Percentiles rank a stretch among this genome's conserved stretches.
These are phyloP conservation scores for Trametes maxima DNA, from an alignment of 768 basidiomycete species.

Conservation along the genomic window DNA sequence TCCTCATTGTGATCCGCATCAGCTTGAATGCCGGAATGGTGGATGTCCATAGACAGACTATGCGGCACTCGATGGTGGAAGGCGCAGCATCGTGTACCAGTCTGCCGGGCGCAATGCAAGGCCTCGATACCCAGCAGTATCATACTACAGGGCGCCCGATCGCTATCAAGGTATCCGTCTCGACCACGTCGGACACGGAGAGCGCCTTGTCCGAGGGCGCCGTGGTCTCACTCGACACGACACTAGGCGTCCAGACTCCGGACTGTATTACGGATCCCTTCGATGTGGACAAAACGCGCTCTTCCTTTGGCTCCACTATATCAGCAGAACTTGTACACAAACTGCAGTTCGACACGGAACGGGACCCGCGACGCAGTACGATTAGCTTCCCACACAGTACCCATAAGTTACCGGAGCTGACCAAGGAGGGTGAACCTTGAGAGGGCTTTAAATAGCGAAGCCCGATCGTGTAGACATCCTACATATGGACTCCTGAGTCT, in stretches of 20 bases:
- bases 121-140: not conserved
- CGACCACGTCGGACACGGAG: slow-evolving; percentile 12
- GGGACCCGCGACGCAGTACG: too few relatives aligned
- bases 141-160: slow-evolving; percentile 1
- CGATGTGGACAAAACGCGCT: not conserved
- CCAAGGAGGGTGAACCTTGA: too few relatives aligned
- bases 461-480: too few relatives aligned
- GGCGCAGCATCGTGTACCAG: not conserved
- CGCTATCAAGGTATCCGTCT: slow-evolving; percentile 18
- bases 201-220: not conserved
- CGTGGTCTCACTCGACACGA: not conserved
- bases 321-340: too few relatives aligned
- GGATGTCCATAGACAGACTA: slow-evolving; percentile 1
- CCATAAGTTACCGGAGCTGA: too few relatives aligned
- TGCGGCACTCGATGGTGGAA: not conserved
- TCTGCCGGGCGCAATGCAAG: not conserved
- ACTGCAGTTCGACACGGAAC: too few relatives aligned
- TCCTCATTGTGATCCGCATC: slow-evolving; percentile 20
- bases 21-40: not conserved
- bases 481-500: too few relatives aligned
- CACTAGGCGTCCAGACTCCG: not conserved
- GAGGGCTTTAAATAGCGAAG: too few relatives aligned
- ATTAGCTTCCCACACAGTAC: too few relatives aligned
- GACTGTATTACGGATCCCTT: not conserved
- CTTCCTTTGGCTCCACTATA: too few relatives aligned